Evolutionary conservation across 345 rosid species (phyloP).

Genomic region (Salix dunnii): DNA sequence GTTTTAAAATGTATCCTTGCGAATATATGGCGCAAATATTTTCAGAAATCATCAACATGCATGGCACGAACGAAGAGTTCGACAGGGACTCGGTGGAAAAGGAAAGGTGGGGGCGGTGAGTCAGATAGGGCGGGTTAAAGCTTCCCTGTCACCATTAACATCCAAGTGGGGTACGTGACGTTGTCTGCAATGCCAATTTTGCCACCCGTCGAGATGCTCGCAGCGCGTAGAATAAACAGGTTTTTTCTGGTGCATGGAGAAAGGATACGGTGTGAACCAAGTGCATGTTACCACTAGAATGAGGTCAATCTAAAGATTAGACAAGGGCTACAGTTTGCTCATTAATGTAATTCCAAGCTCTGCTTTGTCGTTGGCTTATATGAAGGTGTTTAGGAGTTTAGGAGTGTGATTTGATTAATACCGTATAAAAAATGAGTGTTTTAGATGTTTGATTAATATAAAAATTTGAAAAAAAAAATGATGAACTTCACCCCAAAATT

Average conservation of each 20-base stretch:
- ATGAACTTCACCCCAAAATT: too few relatives aligned
- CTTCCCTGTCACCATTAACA: not conserved
- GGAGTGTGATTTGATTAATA: too few relatives aligned
- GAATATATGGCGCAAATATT: too few relatives aligned
- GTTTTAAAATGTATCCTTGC: too few relatives aligned
- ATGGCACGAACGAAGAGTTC: too few relatives aligned
- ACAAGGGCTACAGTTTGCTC: not conserved
- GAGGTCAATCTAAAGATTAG: not conserved
- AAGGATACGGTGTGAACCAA: too few relatives aligned
- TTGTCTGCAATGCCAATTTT: not conserved
- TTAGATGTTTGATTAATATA: too few relatives aligned
- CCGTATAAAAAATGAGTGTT: too few relatives aligned
- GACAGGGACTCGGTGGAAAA: not conserved
- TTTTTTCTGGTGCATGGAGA: too few relatives aligned
- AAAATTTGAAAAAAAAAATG: too few relatives aligned
- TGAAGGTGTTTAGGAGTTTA: too few relatives aligned
- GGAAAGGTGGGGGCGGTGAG: not conserved
- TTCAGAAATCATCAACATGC: not conserved
- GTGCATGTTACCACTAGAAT: not conserved
- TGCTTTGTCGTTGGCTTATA: not conserved
- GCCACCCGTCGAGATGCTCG: not conserved
- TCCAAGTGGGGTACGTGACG: not conserved
- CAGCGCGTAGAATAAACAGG: not conserved
- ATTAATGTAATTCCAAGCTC: not conserved
- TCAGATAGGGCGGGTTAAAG: constrained; percentile 16